phyloP scores from a whole-genome alignment of 306 rosid genomes.

The Luffa aegyptiaca region DNA sequence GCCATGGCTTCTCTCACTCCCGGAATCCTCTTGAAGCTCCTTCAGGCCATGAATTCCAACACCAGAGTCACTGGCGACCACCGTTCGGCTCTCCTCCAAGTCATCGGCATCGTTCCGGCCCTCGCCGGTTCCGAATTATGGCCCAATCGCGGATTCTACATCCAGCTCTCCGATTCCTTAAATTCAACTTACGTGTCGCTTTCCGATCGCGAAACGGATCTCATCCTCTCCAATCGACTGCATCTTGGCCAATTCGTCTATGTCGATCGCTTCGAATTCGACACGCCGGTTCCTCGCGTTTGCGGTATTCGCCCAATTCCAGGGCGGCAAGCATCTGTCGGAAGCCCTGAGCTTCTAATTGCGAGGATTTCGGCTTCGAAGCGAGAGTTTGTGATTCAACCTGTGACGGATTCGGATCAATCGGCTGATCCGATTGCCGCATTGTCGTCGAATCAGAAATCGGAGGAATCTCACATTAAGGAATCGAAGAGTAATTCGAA shows the following conservation, averaged over 20 bases:
- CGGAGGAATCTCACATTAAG: conserved; percentile 13
- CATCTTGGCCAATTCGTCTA: conserved; percentile 82
- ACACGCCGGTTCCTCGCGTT: conserved; percentile 61
- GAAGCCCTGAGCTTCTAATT: conserved; percentile 59
- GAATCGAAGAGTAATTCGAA: conserved; percentile 18
- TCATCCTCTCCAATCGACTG: conserved; percentile 76
- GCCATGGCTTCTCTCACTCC: conserved; percentile 81
- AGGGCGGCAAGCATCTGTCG: conserved; percentile 68
- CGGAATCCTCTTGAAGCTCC: conserved; percentile 69
- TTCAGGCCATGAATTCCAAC: conserved; percentile 73
- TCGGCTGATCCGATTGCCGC: conserved; percentile 50
- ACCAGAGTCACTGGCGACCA: conserved; percentile 95
- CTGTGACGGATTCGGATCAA: conserved; percentile 56
- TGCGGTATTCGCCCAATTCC: conserved; percentile 63
- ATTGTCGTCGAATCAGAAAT: conserved; percentile 34
- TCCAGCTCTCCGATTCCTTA: conserved; percentile 90
- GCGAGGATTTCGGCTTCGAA: conserved; percentile 44
- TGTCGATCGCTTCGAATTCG: conserved; percentile 72
- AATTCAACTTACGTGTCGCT: conserved; percentile 88
- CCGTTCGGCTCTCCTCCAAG: conserved; percentile 89
- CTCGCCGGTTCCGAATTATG: conserved; percentile 79
- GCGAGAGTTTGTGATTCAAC: conserved; percentile 68
- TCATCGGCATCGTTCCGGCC: conserved; percentile 84
- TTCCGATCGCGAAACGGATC: conserved; percentile 65
- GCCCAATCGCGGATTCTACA: conserved; percentile 80